A percentile compares a stretch with the other conserved stretches of the same genome.
phyloP scores from a whole-genome alignment of 2,329 filamentous ascomycete genomes.

The Stachybotrys elegans region DNA sequence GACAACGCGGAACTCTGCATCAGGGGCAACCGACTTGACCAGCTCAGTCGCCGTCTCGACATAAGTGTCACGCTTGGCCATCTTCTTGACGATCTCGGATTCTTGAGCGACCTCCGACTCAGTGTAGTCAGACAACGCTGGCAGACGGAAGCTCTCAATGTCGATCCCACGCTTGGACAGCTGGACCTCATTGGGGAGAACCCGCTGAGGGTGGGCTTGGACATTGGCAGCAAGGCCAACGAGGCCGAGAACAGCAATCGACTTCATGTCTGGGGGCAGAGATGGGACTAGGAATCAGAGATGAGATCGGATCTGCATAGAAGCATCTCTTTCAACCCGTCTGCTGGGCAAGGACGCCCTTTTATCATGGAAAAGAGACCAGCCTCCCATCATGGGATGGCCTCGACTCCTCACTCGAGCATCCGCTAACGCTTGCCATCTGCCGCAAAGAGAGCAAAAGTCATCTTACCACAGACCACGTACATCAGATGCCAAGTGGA shows the following conservation, averaged over 20 bases:
- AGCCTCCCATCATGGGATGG: too few species aligned
- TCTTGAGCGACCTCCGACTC: constrained; percentile 10
- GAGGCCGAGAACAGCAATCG: constrained; percentile 26
- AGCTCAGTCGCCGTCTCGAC: constrained; percentile 39
- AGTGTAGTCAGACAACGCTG: constrained; percentile 24
- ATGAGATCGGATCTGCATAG: too few species aligned
- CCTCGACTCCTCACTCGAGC: too few species aligned
- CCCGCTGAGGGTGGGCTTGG: constrained; percentile 24
- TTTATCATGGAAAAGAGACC: too few species aligned
- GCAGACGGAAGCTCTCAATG: constrained; percentile 25
- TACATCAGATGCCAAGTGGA: too few species aligned
- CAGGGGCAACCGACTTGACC: constrained; percentile 31
- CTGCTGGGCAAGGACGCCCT: too few species aligned
- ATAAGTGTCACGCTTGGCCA: constrained; percentile 27
- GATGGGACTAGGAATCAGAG: too few species aligned
- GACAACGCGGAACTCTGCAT: constrained; percentile 42
- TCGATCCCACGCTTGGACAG: constrained; percentile 25
- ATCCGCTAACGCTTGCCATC: too few species aligned
- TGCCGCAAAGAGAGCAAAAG: too few species aligned
- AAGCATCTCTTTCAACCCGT: too few species aligned
- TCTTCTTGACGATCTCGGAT: constrained; percentile 13
- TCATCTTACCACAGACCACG: too few species aligned
- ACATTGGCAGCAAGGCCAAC: constrained; percentile 24
- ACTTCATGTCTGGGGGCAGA: constrained; percentile 23
- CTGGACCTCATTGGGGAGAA: constrained; percentile 15